A percentile compares a stretch with the other conserved stretches of the same genome.
These are phyloP conservation scores for Entomortierella lignicola DNA, from an alignment of 192 early-diverging fungal genomes.

Conservation along the genomic window DNA sequence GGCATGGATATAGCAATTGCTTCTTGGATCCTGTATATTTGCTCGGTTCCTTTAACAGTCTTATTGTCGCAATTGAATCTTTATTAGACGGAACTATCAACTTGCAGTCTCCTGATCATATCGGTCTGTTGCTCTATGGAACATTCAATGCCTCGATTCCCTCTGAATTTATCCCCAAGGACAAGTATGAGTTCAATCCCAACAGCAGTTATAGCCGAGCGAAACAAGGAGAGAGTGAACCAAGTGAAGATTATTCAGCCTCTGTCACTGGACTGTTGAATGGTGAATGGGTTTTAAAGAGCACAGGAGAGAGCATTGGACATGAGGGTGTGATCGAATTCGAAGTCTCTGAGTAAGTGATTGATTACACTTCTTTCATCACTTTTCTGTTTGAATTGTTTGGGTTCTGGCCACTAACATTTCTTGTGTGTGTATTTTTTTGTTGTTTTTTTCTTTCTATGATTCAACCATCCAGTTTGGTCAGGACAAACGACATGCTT, in stretches of 20 bases:
- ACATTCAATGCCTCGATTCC: constrained; percentile 97
- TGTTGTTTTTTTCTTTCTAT: constrained; percentile 5
- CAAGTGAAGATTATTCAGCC: constrained; percentile 20
- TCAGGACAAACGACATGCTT: constrained; percentile 85
- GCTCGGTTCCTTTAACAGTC: not conserved
- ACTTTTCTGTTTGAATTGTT: too few species aligned
- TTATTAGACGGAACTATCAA: constrained; percentile 82
- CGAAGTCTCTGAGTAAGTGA: constrained; percentile 73
- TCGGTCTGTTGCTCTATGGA: constrained; percentile 92
- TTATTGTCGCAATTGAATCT: not conserved
- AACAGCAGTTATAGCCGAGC: constrained; percentile 54
- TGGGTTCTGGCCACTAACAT: too few species aligned
- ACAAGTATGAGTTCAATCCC: constrained; percentile 72
- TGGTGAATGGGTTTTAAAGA: constrained; percentile 80
- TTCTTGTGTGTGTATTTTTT: not conserved
- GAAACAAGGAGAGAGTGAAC: constrained; percentile 43
- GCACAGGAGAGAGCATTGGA: constrained; percentile 73
- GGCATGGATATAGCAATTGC: not conserved
- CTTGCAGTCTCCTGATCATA: constrained; percentile 93
- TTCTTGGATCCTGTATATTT: not conserved
- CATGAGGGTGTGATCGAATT: constrained; percentile 77
- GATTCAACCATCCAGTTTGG: constrained; percentile 62
- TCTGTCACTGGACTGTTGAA: constrained; percentile 49
- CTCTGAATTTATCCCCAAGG: constrained; percentile 78
- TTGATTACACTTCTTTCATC: too few species aligned